phyloP scores from a whole-genome alignment of 1,284 basidiomycete species.

The Malassezia caprae region DNA sequence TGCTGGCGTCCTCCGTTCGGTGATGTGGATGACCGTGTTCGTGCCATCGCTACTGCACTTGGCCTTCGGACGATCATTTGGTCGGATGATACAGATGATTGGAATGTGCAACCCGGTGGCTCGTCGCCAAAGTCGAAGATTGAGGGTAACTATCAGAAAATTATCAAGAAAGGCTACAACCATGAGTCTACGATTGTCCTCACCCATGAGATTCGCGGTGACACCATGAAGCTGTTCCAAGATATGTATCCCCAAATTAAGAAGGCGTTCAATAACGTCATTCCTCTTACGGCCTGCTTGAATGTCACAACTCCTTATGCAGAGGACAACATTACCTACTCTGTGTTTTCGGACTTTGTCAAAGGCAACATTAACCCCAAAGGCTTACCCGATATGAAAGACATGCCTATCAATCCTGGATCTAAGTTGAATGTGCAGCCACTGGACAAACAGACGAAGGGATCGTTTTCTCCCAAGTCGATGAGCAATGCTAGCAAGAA shows the following conservation, averaged over 20 bases:
- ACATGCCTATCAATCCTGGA: constrained; percentile 22
- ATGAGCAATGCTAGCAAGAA: neutral
- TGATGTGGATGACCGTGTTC: constrained; percentile 54
- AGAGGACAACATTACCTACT: constrained; percentile 48
- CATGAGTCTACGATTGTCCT: constrained; percentile 25
- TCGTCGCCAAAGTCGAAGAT: constrained; percentile 46
- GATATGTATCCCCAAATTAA: constrained; percentile 32
- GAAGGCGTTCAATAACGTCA: constrained; percentile 37
- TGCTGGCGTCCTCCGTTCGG: constrained; percentile 53
- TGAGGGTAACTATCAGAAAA: constrained; percentile 50
- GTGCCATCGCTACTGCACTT: constrained; percentile 52
- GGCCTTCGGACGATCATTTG: constrained; percentile 53
- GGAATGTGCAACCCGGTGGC: constrained; percentile 47
- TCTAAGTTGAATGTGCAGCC: constrained; percentile 2
- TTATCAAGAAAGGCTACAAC: constrained; percentile 48
- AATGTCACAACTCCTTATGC: constrained; percentile 49
- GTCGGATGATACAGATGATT: constrained; percentile 52
- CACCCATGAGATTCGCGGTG: constrained; percentile 43
- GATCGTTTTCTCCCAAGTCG: constrained; percentile 1
- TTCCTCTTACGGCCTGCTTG: constrained; percentile 41
- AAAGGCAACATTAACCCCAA: constrained; percentile 32
- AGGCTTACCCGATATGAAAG: constrained; percentile 22
- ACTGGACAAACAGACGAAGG: neutral
- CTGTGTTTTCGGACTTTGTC: constrained; percentile 35
- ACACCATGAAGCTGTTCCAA: constrained; percentile 39